phyloP scores from a whole-genome alignment of 306 rosid genomes.

The Acmispon strigosus region DNA sequence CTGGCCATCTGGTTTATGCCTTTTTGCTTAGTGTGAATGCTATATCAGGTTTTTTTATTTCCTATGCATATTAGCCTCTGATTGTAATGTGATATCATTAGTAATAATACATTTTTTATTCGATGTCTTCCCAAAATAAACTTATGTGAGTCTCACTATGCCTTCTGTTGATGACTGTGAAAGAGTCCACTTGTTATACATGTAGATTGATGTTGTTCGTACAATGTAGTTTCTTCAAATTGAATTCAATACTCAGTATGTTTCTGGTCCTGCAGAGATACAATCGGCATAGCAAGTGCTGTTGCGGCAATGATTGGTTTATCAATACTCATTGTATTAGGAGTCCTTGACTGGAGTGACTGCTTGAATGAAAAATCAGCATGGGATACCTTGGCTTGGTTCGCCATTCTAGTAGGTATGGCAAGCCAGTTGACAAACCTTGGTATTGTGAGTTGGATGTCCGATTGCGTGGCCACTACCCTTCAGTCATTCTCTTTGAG shows the following conservation, averaged over 20 bases:
- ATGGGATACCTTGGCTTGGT: constrained; percentile 98
- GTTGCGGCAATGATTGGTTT: constrained; percentile 95
- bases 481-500: constrained; percentile 64
- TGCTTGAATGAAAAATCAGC: constrained; percentile 87
- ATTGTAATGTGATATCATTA: background rate
- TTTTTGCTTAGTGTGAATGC: background rate
- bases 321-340: constrained; percentile 67
- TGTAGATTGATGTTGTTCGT: constrained; percentile 4
- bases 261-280: constrained; percentile 50
- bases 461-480: constrained; percentile 50
- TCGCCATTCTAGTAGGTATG: constrained; percentile 90
- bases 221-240: background rate
- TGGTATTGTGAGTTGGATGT: constrained; percentile 85
- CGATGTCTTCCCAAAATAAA: background rate
- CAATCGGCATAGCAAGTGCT: constrained; percentile 64
- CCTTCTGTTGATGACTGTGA: background rate
- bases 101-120: background rate
- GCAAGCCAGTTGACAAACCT: constrained; percentile 87
- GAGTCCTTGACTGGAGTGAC: constrained; percentile 92
- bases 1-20: background rate
- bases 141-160: constrained; percentile 1
- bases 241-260: constrained; percentile 4
- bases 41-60: background rate
- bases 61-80: background rate
- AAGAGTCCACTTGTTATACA: background rate